Evolutionary conservation across 768 basidiomycete species (phyloP).

Genomic region (Pleurotus citrinopileatus): DNA sequence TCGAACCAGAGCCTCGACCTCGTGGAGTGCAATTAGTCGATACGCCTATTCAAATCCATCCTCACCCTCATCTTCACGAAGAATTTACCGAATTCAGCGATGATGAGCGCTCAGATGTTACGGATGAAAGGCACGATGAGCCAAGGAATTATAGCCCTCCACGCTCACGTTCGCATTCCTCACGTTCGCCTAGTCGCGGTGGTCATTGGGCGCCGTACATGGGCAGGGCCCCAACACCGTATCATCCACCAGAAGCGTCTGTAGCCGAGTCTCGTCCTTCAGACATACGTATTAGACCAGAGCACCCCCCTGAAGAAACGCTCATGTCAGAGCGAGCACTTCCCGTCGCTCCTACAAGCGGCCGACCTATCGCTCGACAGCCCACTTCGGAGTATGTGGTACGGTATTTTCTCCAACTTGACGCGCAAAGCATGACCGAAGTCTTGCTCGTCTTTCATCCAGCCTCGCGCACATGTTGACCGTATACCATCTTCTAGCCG

Average conservation of each 20-base stretch:
- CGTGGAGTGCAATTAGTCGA: neutral
- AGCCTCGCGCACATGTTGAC: neutral
- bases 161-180: neutral
- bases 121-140: neutral
- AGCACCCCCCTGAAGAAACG: neutral
- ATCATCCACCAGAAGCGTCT: neutral
- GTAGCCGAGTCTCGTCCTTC: neutral
- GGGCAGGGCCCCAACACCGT: conserved; percentile 4
- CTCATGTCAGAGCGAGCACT: no score
- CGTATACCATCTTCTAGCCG: conserved; percentile 2
- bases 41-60: neutral
- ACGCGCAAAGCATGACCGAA: neutral
- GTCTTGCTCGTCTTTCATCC: neutral
- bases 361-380: neutral
- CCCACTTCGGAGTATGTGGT: neutral
- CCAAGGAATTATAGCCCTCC: neutral
- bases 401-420: neutral
- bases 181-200: neutral
- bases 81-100: conserved; percentile 1
- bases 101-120: neutral
- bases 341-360: neutral
- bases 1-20: neutral
- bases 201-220: neutral
- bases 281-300: neutral
- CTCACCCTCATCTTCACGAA: conserved; percentile 6